Evolutionary conservation across 306 rosid species (phyloP), one percentile per base, ranked within the genome.

Genomic region (Ziziphus jujuba): DNA sequence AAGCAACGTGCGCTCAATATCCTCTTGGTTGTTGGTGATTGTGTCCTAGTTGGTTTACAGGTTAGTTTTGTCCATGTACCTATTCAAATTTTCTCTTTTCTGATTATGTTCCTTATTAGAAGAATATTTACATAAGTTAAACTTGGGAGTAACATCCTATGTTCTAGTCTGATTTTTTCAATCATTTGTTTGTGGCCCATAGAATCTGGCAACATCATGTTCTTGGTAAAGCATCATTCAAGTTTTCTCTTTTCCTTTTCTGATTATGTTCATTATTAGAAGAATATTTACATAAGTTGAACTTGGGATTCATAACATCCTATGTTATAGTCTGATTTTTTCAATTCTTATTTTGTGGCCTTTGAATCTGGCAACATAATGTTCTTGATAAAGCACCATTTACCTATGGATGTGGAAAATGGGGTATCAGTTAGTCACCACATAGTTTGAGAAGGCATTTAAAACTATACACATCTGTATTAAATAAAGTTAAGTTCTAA

Each of bases 11-110:
- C 73, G 22, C 86, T 91, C 62, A 91, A 91, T 66, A 61, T 84
- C 71, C 28, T 89, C 28, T 80, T 91, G 93, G 97, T 91, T 62
- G 93, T 87, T 40, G 97, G 97, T 67, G 97, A 91, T 70, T 91
- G 97, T 81, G 31, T 88, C 75, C 73, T 91, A 77, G 97, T 91
- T 69, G 97, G 97, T 66, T 81, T 91, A 16, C 97, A 91, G 97
- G 97, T 91, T 67, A 80, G 54, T 63, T 31, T 35, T 57, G 9
- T 73, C 38, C 74, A 57, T 71, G 33, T 16, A 62, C 66, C 50
- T 11, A 60, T 36, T 22, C 20, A 50, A 50, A 23, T 76, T 14
- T 48, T 2, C 4, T 49, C 25, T 22, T 34, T 23, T 49, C 16
- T 21, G 52, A 54, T 66, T 56, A 21, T 47, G 65, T 61, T 15